A percentile compares a stretch with the other conserved stretches of the same genome.
Evolutionary conservation across 306 rosid genomes (phyloP).

Genomic region (Bauhinia variegata): DNA sequence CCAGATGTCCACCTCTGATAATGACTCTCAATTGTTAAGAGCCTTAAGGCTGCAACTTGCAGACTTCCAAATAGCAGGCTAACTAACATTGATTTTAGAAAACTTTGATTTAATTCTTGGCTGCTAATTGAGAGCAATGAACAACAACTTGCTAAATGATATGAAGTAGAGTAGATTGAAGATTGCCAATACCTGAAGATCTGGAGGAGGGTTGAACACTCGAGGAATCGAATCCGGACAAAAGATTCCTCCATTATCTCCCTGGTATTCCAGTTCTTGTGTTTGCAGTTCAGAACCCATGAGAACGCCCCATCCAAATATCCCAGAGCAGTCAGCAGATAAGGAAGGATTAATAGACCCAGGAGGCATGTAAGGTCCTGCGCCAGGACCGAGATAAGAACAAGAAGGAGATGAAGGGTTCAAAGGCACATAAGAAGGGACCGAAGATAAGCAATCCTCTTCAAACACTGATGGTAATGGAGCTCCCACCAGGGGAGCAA

Average conservation of each 20-base stretch:
- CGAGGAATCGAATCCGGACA: slow-evolving; percentile 66
- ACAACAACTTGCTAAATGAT: slow-evolving; percentile 3
- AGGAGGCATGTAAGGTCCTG: slow-evolving; percentile 63
- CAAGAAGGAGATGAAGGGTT: slow-evolving; percentile 71
- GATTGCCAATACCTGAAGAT: slow-evolving; percentile 74
- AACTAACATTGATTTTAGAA: background rate
- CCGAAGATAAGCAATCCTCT: slow-evolving; percentile 83
- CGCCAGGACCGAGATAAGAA: slow-evolving; percentile 62
- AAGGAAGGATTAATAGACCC: slow-evolving; percentile 55
- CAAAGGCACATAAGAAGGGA: slow-evolving; percentile 69
- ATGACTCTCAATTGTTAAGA: background rate
- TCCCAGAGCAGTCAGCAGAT: slow-evolving; percentile 64
- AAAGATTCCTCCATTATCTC: slow-evolving; percentile 72
- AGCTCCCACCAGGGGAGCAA: slow-evolving; percentile 54
- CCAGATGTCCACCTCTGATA: slow-evolving; percentile 17
- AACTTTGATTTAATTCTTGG: slow-evolving; percentile 6
- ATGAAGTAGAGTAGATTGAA: background rate
- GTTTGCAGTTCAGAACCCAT: slow-evolving; percentile 70
- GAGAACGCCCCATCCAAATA: slow-evolving; percentile 61
- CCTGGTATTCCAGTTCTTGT: slow-evolving; percentile 83
- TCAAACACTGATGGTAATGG: slow-evolving; percentile 61
- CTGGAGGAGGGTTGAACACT: slow-evolving; percentile 67
- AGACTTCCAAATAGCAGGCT: slow-evolving; percentile 6
- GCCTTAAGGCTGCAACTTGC: slow-evolving; percentile 14
- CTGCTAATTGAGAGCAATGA: too few species aligned